Conservation (phyloP, 169 alveolate genomes). For the Plasmodium coatneyi region DNA sequence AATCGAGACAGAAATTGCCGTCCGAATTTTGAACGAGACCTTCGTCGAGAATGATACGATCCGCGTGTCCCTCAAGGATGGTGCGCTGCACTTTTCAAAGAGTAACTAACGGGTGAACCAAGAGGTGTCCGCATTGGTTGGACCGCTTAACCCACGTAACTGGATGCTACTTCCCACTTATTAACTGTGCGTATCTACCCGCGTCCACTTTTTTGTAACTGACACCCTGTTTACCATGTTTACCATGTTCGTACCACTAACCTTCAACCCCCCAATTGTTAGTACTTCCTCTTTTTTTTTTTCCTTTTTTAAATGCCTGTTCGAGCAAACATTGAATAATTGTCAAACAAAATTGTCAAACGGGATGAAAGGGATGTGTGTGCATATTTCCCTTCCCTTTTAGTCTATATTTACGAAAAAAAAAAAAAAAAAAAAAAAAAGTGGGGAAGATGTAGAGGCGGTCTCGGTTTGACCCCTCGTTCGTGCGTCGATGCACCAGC, state of each 20-base stretch:
- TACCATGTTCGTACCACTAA: neutral
- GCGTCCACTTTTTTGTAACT: neutral
- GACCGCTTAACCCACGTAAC: no score
- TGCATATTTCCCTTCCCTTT: neutral
- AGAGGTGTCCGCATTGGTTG: no score
- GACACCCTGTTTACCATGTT: neutral
- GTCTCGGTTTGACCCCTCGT: no score
- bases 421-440: neutral
- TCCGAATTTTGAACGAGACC: constrained; percentile 82
- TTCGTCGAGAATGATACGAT: constrained; percentile 83
- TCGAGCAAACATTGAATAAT: neutral
- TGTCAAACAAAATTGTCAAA: neutral
- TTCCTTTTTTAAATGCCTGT: neutral
- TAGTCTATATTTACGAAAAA: neutral
- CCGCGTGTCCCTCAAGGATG: constrained; percentile 69
- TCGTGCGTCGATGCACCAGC: no score
- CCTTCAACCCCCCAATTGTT: neutral
- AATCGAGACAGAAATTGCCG: constrained; percentile 88
- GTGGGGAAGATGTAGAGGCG: no score
- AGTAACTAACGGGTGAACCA: constrained; percentile 5
- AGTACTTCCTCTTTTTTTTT: no score
- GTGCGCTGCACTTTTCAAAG: constrained; percentile 44
- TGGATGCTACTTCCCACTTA: no score
- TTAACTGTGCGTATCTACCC: no score
- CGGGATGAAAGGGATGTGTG: neutral